These are phyloP conservation scores for Poronia punctata DNA, from an alignment of 495 filamentous ascomycete species.

Conservation along the genomic window DNA sequence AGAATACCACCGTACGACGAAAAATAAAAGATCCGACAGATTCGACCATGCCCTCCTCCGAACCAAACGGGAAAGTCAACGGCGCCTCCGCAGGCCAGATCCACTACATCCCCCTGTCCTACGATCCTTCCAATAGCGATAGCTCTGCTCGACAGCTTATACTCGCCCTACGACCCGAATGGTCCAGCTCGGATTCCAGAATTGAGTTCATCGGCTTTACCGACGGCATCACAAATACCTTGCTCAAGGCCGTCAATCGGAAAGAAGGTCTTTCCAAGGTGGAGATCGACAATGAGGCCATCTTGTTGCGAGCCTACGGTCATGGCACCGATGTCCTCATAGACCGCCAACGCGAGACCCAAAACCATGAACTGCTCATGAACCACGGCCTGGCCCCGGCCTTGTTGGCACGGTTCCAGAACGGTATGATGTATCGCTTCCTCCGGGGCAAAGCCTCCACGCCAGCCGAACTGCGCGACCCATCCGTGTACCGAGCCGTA, in stretches of 20 bases:
- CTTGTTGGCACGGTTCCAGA: slow-evolving; percentile 87
- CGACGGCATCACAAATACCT: slow-evolving; percentile 96
- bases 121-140: slow-evolving; percentile 67
- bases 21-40: too few relatives aligned
- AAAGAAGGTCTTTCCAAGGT: slow-evolving; percentile 67
- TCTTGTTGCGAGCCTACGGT: slow-evolving; percentile 90
- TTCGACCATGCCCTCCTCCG: slow-evolving; percentile 18
- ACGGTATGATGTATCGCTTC: slow-evolving; percentile 91
- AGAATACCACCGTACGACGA: too few relatives aligned
- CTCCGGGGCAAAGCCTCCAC: slow-evolving; percentile 72
- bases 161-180: slow-evolving; percentile 73
- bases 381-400: slow-evolving; percentile 73
- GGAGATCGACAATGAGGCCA: slow-evolving; percentile 75
- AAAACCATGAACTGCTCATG: slow-evolving; percentile 64
- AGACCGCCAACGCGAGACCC: slow-evolving; percentile 80
- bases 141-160: slow-evolving; percentile 72
- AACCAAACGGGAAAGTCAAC: slow-evolving; percentile 13
- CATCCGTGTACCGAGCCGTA: slow-evolving; percentile 71
- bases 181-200: slow-evolving; percentile 66
- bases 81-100: slow-evolving; percentile 24
- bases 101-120: slow-evolving; percentile 62
- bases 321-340: slow-evolving; percentile 92
- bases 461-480: slow-evolving; percentile 66
- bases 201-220: slow-evolving; percentile 88
- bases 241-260: slow-evolving; percentile 80